Percentiles rank a stretch among this genome's conserved stretches.
phyloP scores from a whole-genome alignment of 345 rosid genomes.

The Odontarrhena argentea region DNA sequence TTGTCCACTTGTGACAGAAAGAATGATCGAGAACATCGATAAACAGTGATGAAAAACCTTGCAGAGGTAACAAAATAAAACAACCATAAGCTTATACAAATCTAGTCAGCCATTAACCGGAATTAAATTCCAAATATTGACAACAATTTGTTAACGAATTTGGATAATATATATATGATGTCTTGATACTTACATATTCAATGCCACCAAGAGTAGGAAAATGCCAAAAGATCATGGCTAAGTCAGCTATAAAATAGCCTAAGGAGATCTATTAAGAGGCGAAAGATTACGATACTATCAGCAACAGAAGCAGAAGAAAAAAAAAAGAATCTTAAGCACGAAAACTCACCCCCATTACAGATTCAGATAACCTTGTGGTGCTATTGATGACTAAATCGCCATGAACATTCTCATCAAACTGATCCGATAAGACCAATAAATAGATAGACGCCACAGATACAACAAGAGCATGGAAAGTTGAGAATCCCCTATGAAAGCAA shows the following conservation, averaged over 20 bases:
- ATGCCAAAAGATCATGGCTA: slow-evolving; percentile 74
- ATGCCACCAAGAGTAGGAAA: slow-evolving; percentile 77
- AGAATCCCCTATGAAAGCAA: slow-evolving; percentile 70
- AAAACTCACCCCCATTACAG: slow-evolving; percentile 66
- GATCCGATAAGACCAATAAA: slow-evolving; percentile 59
- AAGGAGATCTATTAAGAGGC: slow-evolving; percentile 56
- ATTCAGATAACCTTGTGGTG: slow-evolving; percentile 55
- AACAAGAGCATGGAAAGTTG: slow-evolving; percentile 77
- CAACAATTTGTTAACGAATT: neutral
- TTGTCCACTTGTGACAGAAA: slow-evolving; percentile 72
- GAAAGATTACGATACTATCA: neutral
- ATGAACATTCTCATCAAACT: slow-evolving; percentile 56
- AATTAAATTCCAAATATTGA: neutral
- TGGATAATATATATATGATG: slow-evolving; percentile 9
- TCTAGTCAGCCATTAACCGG: neutral
- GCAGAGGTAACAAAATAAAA: slow-evolving; percentile 4
- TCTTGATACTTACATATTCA: slow-evolving; percentile 69
- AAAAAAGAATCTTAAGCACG: neutral
- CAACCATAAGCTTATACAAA: neutral
- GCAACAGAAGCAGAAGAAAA: neutral
- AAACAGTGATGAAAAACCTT: slow-evolving; percentile 81
- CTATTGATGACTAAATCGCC: slow-evolving; percentile 57
- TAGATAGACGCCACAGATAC: slow-evolving; percentile 66
- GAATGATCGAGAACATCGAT: slow-evolving; percentile 68
- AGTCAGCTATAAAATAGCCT: slow-evolving; percentile 80